Conservation (phyloP, 2,329 filamentous ascomycete genomes). For the Fusarium hostae region DNA sequence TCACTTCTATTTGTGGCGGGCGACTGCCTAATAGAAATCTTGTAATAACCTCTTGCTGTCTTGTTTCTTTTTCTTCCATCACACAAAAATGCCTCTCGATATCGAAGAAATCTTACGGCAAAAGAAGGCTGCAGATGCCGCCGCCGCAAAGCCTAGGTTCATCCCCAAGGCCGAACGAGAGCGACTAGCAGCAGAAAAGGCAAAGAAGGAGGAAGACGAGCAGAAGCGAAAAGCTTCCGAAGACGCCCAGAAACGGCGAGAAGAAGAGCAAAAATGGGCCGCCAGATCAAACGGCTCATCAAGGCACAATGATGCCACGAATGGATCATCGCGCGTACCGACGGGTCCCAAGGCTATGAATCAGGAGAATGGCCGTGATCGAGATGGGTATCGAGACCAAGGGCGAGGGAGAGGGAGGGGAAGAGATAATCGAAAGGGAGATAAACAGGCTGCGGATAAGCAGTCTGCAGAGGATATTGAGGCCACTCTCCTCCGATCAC, state of each 20-base stretch:
- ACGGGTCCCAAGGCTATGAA: slow-evolving; percentile 78
- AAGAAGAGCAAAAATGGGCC: slow-evolving; percentile 64
- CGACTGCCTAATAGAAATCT: neutral
- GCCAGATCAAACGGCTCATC: slow-evolving; percentile 44
- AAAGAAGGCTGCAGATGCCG: slow-evolving; percentile 87
- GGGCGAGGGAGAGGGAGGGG: slow-evolving; percentile 48
- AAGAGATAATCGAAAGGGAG: slow-evolving; percentile 51
- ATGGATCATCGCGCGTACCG: slow-evolving; percentile 59
- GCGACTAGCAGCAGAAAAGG: slow-evolving; percentile 80
- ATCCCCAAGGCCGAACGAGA: slow-evolving; percentile 86
- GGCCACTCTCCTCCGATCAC: slow-evolving; percentile 76
- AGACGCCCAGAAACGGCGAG: slow-evolving; percentile 76
- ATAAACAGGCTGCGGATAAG: slow-evolving; percentile 51
- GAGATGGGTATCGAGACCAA: slow-evolving; percentile 20
- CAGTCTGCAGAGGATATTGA: slow-evolving; percentile 72
- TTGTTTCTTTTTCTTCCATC: neutral
- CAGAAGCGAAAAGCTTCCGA: slow-evolving; percentile 61
- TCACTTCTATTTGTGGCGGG: neutral
- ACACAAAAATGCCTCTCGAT: slow-evolving; percentile 65
- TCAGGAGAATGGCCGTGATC: slow-evolving; percentile 52
- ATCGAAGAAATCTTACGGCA: slow-evolving; percentile 87
- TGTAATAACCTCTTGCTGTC: neutral
- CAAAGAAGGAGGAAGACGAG: slow-evolving; percentile 73
- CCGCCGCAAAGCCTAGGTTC: slow-evolving; percentile 88
- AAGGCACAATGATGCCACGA: slow-evolving; percentile 39